phyloP scores from a whole-genome alignment of 805 yeast genomes.

The Hanseniaspora nectarophila region DNA sequence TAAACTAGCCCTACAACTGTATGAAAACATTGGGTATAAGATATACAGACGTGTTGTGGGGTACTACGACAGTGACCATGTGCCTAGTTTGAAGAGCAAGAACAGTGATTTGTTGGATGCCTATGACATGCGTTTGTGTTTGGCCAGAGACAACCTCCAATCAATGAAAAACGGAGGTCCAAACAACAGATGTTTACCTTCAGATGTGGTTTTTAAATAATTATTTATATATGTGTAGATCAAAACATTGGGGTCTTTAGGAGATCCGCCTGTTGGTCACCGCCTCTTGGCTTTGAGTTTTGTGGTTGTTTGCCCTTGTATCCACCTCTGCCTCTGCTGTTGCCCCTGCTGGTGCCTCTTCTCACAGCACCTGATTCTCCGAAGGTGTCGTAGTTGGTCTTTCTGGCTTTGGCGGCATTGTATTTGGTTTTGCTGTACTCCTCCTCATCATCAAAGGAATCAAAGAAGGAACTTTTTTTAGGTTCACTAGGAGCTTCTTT shows the following conservation, averaged over 20 bases:
- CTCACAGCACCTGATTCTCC: slow-evolving; percentile 62
- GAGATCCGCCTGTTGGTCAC: background rate
- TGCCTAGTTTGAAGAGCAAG: slow-evolving; percentile 19
- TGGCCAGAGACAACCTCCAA: slow-evolving; percentile 43
- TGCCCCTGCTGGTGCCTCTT: no score
- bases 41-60: slow-evolving; percentile 80
- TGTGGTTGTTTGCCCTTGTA: slow-evolving; percentile 23
- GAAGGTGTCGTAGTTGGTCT: slow-evolving; percentile 68
- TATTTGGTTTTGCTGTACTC: slow-evolving; percentile 15
- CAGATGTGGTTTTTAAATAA: slow-evolving; percentile 47
- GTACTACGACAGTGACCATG: slow-evolving; percentile 52
- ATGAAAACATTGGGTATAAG: slow-evolving; percentile 75
- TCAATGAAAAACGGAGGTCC: slow-evolving; percentile 53
- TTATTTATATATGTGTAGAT: background rate
- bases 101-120: slow-evolving; percentile 69
- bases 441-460: slow-evolving; percentile 19
- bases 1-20: slow-evolving; percentile 61
- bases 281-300: background rate
- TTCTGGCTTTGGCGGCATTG: slow-evolving; percentile 42
- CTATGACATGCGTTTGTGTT: slow-evolving; percentile 66
- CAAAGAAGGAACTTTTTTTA: slow-evolving; percentile 9
- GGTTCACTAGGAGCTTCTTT: background rate
- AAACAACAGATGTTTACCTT: slow-evolving; percentile 48
- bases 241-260: background rate
- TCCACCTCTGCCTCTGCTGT: slow-evolving; percentile 33